A percentile compares a stretch with the other conserved stretches of the same genome.
phyloP scores from a whole-genome alignment of 2,329 filamentous ascomycete species.

The Nannizziopsis barbatae region DNA sequence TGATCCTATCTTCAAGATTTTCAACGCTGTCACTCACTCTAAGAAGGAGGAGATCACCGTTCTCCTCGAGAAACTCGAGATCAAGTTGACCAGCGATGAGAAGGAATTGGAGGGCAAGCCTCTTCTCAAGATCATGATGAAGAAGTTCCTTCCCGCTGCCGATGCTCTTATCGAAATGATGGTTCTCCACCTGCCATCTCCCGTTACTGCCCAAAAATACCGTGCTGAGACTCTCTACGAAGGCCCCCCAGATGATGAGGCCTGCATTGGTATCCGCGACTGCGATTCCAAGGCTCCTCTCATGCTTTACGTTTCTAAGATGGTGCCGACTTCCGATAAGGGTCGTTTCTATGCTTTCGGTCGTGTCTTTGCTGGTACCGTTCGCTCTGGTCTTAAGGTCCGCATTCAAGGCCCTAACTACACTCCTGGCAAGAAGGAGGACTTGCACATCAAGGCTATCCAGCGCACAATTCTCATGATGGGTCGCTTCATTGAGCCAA shows the following conservation, averaged over 20 bases:
- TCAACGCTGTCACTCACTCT: conserved; percentile 93
- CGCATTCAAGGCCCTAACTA: conserved; percentile 99
- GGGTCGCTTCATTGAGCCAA: conserved; percentile 97
- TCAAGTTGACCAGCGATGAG: conserved; percentile 82
- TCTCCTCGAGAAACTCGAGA: conserved; percentile 83
- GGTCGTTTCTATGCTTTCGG: conserved; percentile 99
- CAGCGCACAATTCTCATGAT: conserved; percentile 99
- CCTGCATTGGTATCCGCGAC: conserved; percentile 93
- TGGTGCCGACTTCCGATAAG: conserved; percentile 99
- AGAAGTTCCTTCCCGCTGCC: conserved; percentile 95
- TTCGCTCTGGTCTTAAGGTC: conserved; percentile 96
- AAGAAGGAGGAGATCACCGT: conserved; percentile 82
- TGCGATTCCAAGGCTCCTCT: conserved; percentile 96
- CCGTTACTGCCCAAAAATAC: conserved; percentile 91
- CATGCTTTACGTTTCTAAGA: conserved; percentile 99
- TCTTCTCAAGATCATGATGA: conserved; percentile 96
- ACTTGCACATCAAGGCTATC: conserved; percentile 98
- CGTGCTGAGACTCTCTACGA: conserved; percentile 98
- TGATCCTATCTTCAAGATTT: conserved; percentile 99
- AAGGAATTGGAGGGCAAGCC: conserved; percentile 92
- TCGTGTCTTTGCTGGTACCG: conserved; percentile 99
- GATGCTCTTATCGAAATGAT: conserved; percentile 99
- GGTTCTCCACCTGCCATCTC: conserved; percentile 97
- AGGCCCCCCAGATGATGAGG: conserved; percentile 85
- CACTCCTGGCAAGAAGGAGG: conserved; percentile 93